Evolutionary conservation across 805 yeast genomes (phyloP), one percentile per base, ranked within the genome.

Genomic region (Ogataea paradorogensis): DNA sequence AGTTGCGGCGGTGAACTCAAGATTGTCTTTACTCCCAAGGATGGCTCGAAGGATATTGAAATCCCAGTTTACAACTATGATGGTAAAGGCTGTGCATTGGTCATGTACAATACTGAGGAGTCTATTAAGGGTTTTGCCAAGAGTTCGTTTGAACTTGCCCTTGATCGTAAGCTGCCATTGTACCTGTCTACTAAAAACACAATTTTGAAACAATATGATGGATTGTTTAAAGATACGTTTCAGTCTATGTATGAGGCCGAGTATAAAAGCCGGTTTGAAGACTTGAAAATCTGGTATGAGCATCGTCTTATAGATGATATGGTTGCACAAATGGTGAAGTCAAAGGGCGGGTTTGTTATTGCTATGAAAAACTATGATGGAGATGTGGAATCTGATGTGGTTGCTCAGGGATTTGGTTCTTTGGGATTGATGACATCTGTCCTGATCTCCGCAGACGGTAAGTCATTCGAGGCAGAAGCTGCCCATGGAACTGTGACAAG

Each of bases 401-500:
- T 91, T 42, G 98, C 98, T 22, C 98, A 91, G 69, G 98, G 98
- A 27, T 91, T 91, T 56, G 98, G 98, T 27, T 90, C 97, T 14
- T 74, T 91, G 51, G 98, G 98, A 30, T 76, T 91, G 54, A 91
- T 91, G 98, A 89, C 98, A 23, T 91, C 98, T 3, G 95, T 88
- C n/a, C 76, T 91, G 53, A 79, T 89, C 59, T 81, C 97, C n/a
- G 95, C 97, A 35, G 97, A 91, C 65, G 97, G 97, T 18, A 86
- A 85, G 71, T 82, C 96, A 10, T 90, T 87, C 63, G 97, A 91
- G 72, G 72, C 89, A 40, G 98, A 91, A 73, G 98, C 98, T 44
- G 98, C 98, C n/a, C 98, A 91, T 64, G 98, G 98, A 42, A 91
- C 98, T 10, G 98, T 91, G 54, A 91, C 97, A 33, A 85, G 98